Percentiles rank a stretch among this genome's conserved stretches.
Conservation (phyloP, 768 basidiomycete species). For the Lactifluus volemus region DNA sequence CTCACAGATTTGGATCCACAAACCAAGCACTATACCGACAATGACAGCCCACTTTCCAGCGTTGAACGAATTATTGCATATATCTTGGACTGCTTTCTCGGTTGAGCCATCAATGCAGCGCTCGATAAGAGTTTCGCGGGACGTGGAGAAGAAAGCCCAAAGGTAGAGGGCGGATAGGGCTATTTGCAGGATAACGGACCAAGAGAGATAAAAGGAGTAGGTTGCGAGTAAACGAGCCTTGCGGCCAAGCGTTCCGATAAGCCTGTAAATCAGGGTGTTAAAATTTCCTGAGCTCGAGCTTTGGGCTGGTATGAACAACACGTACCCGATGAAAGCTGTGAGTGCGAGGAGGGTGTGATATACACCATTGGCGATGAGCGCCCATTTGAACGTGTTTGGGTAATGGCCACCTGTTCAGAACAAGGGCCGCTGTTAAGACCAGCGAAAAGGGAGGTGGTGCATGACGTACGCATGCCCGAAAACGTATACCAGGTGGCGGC, state of each 20-base stretch:
- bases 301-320: background rate
- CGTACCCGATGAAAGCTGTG: conserved; percentile 14
- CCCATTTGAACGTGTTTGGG: background rate
- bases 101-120: conserved; percentile 15
- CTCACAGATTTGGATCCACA: conserved; percentile 14
- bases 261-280: background rate
- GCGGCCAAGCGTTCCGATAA: conserved; percentile 14
- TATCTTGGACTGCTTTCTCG: background rate
- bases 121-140: conserved; percentile 1
- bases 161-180: background rate
- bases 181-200: background rate
- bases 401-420: conserved; percentile 1
- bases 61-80: conserved; percentile 3
- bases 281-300: background rate
- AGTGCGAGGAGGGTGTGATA: conserved; percentile 5
- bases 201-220: conserved; percentile 10
- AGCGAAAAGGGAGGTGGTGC: background rate
- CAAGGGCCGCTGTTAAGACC: background rate
- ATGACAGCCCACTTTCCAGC: background rate
- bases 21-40: background rate
- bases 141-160: conserved; percentile 2
- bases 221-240: conserved; percentile 8
- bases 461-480: conserved; percentile 7
- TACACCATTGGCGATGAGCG: background rate
- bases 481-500: conserved; percentile 3